These are phyloP conservation scores for Taphrina flavorubra DNA, from an alignment of 1,139 yeast species.

Conservation along the genomic window DNA sequence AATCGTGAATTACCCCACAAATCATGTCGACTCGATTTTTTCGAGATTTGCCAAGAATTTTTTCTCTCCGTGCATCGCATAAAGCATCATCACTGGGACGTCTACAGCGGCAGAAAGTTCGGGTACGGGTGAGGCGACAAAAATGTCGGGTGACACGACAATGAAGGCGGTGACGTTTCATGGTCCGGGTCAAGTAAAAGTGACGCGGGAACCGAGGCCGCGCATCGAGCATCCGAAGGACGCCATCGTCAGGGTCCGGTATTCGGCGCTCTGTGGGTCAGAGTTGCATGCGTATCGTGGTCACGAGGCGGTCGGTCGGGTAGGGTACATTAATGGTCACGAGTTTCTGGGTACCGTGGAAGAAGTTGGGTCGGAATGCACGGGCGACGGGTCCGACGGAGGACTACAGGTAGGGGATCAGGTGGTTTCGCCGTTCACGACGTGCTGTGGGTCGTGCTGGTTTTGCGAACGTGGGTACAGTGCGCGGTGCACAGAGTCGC, in stretches of 20 bases:
- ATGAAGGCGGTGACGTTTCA: constrained; percentile 67
- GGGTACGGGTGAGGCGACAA: too few species aligned
- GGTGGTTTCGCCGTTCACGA: constrained; percentile 48
- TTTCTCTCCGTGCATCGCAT: too few species aligned
- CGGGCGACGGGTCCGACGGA: constrained; percentile 54
- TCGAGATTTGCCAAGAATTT: too few species aligned
- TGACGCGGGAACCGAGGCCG: constrained; percentile 59
- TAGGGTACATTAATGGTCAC: constrained; percentile 61
- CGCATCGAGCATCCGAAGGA: constrained; percentile 55
- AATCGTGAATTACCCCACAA: too few species aligned
- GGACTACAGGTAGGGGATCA: constrained; percentile 54
- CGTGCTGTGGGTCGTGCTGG: constrained; percentile 60
- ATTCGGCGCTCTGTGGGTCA: constrained; percentile 50
- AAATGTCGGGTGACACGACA: neutral
- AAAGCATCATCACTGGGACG: too few species aligned
- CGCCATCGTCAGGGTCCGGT: constrained; percentile 61
- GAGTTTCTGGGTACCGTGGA: constrained; percentile 62
- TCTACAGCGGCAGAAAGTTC: too few species aligned
- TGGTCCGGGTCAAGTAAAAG: constrained; percentile 58
- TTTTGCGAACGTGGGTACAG: constrained; percentile 61
- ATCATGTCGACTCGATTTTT: too few species aligned
- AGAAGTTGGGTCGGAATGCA: constrained; percentile 54
- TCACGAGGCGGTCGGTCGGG: constrained; percentile 49
- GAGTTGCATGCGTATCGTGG: constrained; percentile 69
- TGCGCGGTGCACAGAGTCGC: constrained; percentile 60